These are phyloP conservation scores for Trichosporon faecale DNA, from an alignment of 1,284 basidiomycete genomes.

Conservation along the genomic window DNA sequence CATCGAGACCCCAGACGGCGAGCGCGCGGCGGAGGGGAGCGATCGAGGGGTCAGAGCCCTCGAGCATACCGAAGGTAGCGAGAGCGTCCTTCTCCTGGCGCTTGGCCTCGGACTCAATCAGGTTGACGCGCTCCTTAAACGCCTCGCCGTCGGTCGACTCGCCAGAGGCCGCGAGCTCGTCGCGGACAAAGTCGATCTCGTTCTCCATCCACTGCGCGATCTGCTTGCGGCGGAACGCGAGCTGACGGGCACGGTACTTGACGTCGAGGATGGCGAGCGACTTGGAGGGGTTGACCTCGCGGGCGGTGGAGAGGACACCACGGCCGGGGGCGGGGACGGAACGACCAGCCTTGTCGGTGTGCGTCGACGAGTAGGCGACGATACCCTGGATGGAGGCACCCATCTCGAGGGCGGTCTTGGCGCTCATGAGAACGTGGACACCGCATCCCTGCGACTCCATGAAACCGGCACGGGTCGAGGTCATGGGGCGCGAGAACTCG, in stretches of 20 bases:
- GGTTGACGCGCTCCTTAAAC: constrained; percentile 67
- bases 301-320: constrained; percentile 79
- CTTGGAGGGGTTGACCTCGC: constrained; percentile 69
- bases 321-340: constrained; percentile 91
- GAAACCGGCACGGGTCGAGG: constrained; percentile 91
- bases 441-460: constrained; percentile 98
- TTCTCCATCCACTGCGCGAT: constrained; percentile 90
- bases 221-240: constrained; percentile 86
- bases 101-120: constrained; percentile 82
- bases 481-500: constrained; percentile 97
- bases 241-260: constrained; percentile 82
- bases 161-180: constrained; percentile 62
- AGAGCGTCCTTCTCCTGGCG: constrained; percentile 88
- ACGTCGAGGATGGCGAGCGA: constrained; percentile 72
- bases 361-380: constrained; percentile 93
- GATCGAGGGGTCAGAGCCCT: constrained; percentile 76
- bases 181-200: constrained; percentile 76
- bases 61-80: constrained; percentile 90
- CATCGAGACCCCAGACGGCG: constrained; percentile 91
- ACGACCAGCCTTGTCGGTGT: constrained; percentile 92
- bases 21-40: constrained; percentile 89
- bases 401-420: constrained; percentile 90
- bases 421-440: constrained; percentile 94
- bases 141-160: constrained; percentile 64
- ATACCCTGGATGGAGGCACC: constrained; percentile 91